Base-by-base conservation (phyloP, 202 grass and related monocot genomes). In the Setaria viridis region DNA sequence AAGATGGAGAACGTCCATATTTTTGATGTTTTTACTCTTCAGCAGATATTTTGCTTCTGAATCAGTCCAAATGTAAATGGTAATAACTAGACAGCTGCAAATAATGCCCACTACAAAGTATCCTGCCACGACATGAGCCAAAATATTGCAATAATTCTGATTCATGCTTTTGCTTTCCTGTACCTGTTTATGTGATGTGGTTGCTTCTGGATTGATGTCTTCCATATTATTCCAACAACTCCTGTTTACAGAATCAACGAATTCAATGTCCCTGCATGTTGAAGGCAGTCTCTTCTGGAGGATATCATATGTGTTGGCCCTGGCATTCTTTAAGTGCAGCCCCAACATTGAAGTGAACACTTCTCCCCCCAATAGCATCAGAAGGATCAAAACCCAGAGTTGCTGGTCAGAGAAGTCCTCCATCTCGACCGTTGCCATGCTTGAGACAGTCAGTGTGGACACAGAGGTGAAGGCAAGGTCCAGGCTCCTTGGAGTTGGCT, bases 351-450 rank as follows among this genome's bases (percentile, higher is more conserved):
- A 90, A 60, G 67, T 86, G 62, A 86, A 90, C 34, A 88, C 69
- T 56, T 90, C 78, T 74, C 91, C 91, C 37, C 91, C 88, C 49
- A 83, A 63, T 80, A 93, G 15, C 86, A 91, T 93, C 11, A 88
- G 62, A 72, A 93, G 51, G 48, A 78, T 88, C 19, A 93, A 69
- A 21, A 86, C 54, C 84, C 84, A 86, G 45, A 86, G 57, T 70
- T 92, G 86, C n/a, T 16, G 71, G 75, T 60, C n/a, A 25, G 90
- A 92, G 46, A 92, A 75, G 7, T 78, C 85, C 80, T 75, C 72
- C 90, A 92, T 92, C 79, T 92, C 90, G 17, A 89, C 45, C 19
- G 83, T 70, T 76, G 84, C 86, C 90, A 89, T 83, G 83, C 86
- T 92, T 15, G 90, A 86, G 29, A 92, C 79, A 6, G 86, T 86